Base-by-base conservation (phyloP, 176 grass and related monocot genomes). In the Miscanthus lutarioriparius region DNA sequence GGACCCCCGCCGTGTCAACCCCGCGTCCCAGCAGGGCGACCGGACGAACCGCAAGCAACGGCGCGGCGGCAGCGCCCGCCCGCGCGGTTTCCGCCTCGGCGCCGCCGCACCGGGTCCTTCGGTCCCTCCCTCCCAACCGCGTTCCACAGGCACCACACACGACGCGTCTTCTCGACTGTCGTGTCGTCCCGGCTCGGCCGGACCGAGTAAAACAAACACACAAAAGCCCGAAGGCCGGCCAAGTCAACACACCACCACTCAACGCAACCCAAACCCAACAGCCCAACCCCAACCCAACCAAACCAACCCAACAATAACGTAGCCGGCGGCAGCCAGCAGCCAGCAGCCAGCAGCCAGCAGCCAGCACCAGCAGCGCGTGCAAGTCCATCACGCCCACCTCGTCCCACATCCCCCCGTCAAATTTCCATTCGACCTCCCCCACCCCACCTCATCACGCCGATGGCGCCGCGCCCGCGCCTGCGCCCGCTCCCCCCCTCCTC, bases 381-480 rank as follows among this genome's bases (percentile, higher is more conserved):
- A 79, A 73, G 84, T 86, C 83, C 74, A 90, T 83, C 39, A 68
- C 70, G 73, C 39, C 64, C 30, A 48, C 27, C 74, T 22, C 74
- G 13, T 56, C 76, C 61, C 78, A 10, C 9, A 49, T 49, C 44
- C 37, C 69, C 65, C 26, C 63, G 17, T 43, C 82, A 66, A 79
- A 27, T 81, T 82, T 75, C 64, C 79, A 17, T 76, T 25, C 67
- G 51, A 3, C 5, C 8, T 27, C n/a, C 16, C 59, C 3, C 70
- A 12, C 88, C 9, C 44, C 61, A 83, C 28, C 66, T 64, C 49
- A 15, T 66, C 63, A 23, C 51, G 37, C 12, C 71, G 28, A 94
- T 94, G 92, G 76, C 80, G 70, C 68, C 72, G n/a, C 28, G 62
- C 7, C 11, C 35, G 28, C 28, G 28, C 28, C 28, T 2, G 28